Conservation (phyloP, 208 protist species). For the Leishmania lainsoni region DNA sequence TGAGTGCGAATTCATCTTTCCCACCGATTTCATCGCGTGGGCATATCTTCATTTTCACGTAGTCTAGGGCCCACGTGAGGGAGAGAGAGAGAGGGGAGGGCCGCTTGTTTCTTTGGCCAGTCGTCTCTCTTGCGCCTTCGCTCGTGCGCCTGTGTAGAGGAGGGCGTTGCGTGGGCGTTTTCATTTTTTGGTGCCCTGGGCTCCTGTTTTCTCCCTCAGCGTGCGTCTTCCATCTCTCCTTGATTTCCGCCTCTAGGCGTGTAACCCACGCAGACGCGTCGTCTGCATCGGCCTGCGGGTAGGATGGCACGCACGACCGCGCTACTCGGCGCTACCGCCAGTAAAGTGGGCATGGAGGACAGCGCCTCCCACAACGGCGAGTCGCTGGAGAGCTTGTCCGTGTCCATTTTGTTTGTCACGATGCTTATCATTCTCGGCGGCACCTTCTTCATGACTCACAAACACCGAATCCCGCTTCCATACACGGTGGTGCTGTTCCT, state of each 20-base stretch:
- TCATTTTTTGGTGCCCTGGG: not conserved
- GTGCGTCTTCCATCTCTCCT: not conserved
- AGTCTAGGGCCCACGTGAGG: not conserved
- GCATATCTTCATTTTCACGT: not conserved
- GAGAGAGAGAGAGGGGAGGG: not conserved
- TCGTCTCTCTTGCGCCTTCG: not conserved
- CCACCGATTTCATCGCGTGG: no score
- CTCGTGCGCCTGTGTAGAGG: not conserved
- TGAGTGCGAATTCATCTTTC: not conserved
- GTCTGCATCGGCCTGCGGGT: not conserved
- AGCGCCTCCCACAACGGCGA: not conserved
- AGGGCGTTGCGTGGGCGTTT: not conserved
- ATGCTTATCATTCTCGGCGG: slow-evolving; percentile 80
- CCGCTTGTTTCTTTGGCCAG: not conserved
- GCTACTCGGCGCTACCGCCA: not conserved
- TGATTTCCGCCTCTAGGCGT: not conserved
- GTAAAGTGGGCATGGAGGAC: not conserved
- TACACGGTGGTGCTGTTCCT: slow-evolving; percentile 86
- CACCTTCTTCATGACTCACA: slow-evolving; percentile 73
- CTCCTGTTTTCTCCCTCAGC: not conserved
- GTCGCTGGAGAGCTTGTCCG: slow-evolving; percentile 37
- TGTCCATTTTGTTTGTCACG: slow-evolving; percentile 61
- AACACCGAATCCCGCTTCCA: slow-evolving; percentile 59
- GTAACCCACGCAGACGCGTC: not conserved
- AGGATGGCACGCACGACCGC: not conserved